Evolutionary conservation across 345 rosid genomes (phyloP).

Genomic region (Citrus unshiu): DNA sequence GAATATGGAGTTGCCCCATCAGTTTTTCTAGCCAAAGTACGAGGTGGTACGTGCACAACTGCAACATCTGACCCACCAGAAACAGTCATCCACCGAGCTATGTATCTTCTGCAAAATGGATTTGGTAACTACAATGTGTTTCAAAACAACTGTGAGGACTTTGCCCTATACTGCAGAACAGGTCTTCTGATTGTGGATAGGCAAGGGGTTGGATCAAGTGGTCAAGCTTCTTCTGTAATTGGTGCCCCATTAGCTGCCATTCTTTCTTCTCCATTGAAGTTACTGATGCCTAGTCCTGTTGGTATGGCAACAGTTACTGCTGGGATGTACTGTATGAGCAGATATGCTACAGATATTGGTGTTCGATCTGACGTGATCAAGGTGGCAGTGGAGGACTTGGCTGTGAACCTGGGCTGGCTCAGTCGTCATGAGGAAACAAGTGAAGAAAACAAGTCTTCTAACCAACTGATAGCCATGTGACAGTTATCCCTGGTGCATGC

Average conservation of each 20-base stretch:
- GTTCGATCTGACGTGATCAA: constrained; percentile 83
- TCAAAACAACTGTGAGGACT: constrained; percentile 93
- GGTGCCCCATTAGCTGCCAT: constrained; percentile 95
- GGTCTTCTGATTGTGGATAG: constrained; percentile 75
- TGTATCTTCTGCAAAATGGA: constrained; percentile 97
- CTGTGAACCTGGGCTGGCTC: constrained; percentile 56
- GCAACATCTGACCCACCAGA: constrained; percentile 64
- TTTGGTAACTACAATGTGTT: constrained; percentile 85
- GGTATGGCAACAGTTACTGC: constrained; percentile 92
- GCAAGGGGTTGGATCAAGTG: constrained; percentile 81
- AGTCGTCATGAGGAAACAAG: constrained; percentile 28
- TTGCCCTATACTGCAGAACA: constrained; percentile 88
- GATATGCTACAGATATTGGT: constrained; percentile 89
- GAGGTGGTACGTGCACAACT: constrained; percentile 93
- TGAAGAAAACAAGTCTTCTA: constrained; percentile 36
- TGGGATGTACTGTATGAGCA: constrained; percentile 93
- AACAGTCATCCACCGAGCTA: constrained; percentile 74
- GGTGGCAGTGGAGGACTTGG: constrained; percentile 86
- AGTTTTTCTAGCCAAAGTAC: constrained; percentile 65
- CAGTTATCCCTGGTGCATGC: constrained; percentile 2
- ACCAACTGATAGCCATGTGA: constrained; percentile 27
- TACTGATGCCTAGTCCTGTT: constrained; percentile 88
- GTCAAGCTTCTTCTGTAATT: constrained; percentile 82
- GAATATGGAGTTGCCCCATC: constrained; percentile 71
- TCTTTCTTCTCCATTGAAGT: constrained; percentile 72